phyloP scores from a whole-genome alignment of 805 yeast genomes.

The Zygosaccharomyces gambellarensis region DNA sequence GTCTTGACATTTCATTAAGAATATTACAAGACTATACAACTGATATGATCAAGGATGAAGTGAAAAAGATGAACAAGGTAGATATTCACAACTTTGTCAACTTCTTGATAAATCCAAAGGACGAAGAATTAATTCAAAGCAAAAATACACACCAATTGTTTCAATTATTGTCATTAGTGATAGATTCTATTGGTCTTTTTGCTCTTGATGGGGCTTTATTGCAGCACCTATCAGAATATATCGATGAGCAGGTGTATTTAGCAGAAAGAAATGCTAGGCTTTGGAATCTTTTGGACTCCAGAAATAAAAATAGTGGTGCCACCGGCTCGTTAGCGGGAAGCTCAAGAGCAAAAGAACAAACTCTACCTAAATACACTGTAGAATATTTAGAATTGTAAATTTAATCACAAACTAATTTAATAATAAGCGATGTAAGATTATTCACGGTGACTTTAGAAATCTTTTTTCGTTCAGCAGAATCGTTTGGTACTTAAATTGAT shows the following conservation, averaged over 20 bases:
- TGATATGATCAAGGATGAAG: conserved; percentile 49
- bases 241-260: conserved; percentile 25
- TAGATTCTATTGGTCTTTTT: conserved; percentile 35
- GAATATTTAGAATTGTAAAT: conserved; percentile 27
- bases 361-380: conserved; percentile 27
- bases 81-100: conserved; percentile 33
- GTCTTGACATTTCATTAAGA: conserved; percentile 63
- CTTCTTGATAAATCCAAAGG: conserved; percentile 27
- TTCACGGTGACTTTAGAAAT: not conserved
- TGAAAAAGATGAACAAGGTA: conserved; percentile 32
- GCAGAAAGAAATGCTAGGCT: conserved; percentile 31
- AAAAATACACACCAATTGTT: conserved; percentile 26
- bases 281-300: conserved; percentile 28
- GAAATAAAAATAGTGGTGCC: conserved; percentile 9
- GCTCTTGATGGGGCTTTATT: conserved; percentile 28
- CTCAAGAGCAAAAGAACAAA: conserved; percentile 12
- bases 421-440: too few species aligned
- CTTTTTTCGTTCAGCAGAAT: not conserved
- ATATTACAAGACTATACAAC: conserved; percentile 60
- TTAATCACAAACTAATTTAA: not conserved
- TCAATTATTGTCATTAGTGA: conserved; percentile 29
- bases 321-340: conserved; percentile 7
- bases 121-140: conserved; percentile 14
- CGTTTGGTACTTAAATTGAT: not conserved
- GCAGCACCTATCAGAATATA: conserved; percentile 22